phyloP scores from a whole-genome alignment of 2,329 filamentous ascomycete species.

The Diplodia intermedia region DNA sequence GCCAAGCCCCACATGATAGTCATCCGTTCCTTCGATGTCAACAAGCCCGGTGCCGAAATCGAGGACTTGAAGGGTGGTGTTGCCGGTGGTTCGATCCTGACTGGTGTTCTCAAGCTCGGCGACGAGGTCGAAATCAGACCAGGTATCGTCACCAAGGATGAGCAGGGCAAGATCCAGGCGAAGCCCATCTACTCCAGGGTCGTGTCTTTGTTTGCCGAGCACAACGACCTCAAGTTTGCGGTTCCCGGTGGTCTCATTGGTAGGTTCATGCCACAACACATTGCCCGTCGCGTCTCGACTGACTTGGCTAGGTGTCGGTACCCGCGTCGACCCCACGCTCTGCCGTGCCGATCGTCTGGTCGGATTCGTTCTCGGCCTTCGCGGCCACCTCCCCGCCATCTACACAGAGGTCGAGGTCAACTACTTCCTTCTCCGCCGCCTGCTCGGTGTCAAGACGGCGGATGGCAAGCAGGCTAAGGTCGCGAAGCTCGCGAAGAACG shows the following conservation, averaged over 20 bases:
- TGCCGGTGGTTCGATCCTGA: slow-evolving; percentile 94
- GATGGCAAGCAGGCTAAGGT: slow-evolving; percentile 99
- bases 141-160: slow-evolving; percentile 96
- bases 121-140: slow-evolving; percentile 99
- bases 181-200: slow-evolving; percentile 96
- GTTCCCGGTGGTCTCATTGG: slow-evolving; percentile 95
- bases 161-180: slow-evolving; percentile 92
- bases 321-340: slow-evolving; percentile 93
- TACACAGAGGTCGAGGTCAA: slow-evolving; percentile 99
- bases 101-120: slow-evolving; percentile 93
- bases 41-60: slow-evolving; percentile 99
- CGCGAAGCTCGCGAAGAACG: slow-evolving; percentile 96
- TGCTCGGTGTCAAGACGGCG: slow-evolving; percentile 95
- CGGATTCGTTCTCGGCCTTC: slow-evolving; percentile 94
- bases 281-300: neutral
- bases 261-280: slow-evolving; percentile 36
- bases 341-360: slow-evolving; percentile 99
- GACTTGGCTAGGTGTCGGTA: slow-evolving; percentile 74
- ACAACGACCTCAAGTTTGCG: slow-evolving; percentile 98
- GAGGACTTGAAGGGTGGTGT: slow-evolving; percentile 98
- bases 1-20: slow-evolving; percentile 97
- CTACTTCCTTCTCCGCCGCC: slow-evolving; percentile 94
- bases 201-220: slow-evolving; percentile 93
- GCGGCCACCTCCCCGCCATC: slow-evolving; percentile 91
- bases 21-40: slow-evolving; percentile 98